phyloP scores from a whole-genome alignment of 805 yeast genomes.

The Lachancea nothofagi region DNA sequence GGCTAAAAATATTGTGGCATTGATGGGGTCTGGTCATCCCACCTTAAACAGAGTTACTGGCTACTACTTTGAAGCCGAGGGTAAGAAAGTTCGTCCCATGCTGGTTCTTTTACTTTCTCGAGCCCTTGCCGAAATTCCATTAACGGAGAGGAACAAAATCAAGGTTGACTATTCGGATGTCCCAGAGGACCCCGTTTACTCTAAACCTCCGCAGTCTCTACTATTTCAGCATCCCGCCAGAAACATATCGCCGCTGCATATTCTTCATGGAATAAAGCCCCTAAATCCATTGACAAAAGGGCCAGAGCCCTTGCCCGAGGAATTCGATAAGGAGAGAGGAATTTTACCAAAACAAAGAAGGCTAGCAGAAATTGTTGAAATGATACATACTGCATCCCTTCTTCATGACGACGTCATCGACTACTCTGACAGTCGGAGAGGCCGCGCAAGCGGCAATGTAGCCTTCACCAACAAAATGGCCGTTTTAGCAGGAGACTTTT shows the following conservation, averaged over 20 bases:
- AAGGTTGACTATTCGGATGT: conserved; percentile 59
- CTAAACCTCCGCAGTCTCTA: conserved; percentile 51
- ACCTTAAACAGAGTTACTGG: conserved; percentile 86
- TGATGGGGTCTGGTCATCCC: conserved; percentile 93
- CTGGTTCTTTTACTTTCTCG: conserved; percentile 78
- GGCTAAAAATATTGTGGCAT: conserved; percentile 77
- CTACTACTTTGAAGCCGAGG: conserved; percentile 93
- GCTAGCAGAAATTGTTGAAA: conserved; percentile 93
- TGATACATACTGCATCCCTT: conserved; percentile 95
- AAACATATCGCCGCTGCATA: conserved; percentile 67
- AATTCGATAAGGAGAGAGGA: conserved; percentile 52
- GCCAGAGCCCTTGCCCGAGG: conserved; percentile 60
- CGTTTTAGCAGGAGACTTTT: conserved; percentile 91
- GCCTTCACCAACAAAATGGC: conserved; percentile 98
- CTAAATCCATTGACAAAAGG: conserved; percentile 82
- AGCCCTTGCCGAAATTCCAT: conserved; percentile 73
- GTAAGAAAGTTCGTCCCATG: conserved; percentile 90
- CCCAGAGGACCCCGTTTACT: conserved; percentile 56
- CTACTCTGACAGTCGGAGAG: conserved; percentile 79
- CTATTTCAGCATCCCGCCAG: conserved; percentile 50
- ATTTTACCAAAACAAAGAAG: conserved; percentile 92
- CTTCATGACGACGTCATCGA: conserved; percentile 97
- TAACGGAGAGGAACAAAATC: conserved; percentile 57
- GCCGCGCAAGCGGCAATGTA: conserved; percentile 83
- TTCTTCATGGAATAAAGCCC: conserved; percentile 90